These are phyloP conservation scores for Xylaria sp. DNA, from an alignment of 2,329 filamentous ascomycete genomes.

Conservation along the genomic window DNA sequence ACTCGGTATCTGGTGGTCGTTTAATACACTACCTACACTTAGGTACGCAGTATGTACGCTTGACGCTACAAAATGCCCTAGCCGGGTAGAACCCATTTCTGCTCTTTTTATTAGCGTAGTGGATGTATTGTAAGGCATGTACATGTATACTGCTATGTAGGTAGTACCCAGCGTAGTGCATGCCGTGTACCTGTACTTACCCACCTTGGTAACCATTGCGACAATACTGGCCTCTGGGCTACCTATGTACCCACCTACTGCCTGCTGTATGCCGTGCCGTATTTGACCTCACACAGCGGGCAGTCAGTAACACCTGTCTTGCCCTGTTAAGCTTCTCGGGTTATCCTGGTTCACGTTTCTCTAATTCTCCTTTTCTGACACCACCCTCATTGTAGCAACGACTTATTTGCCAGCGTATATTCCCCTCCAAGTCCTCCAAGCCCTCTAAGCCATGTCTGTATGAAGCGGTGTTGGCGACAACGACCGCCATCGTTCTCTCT, in stretches of 20 bases:
- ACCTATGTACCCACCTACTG: background rate
- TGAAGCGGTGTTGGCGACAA: slow-evolving; percentile 36
- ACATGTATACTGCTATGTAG: background rate
- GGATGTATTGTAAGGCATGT: too few relatives aligned
- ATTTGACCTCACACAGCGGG: slow-evolving; percentile 27
- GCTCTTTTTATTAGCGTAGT: slow-evolving; percentile 24
- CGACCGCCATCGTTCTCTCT: slow-evolving; percentile 27
- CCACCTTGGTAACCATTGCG: slow-evolving; percentile 9
- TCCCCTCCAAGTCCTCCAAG: slow-evolving; percentile 15
- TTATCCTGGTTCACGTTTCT: slow-evolving; percentile 35
- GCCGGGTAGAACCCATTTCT: background rate
- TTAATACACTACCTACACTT: background rate
- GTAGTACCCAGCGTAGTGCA: slow-evolving; percentile 1
- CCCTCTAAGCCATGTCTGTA: slow-evolving; percentile 28
- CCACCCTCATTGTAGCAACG: slow-evolving; percentile 30
- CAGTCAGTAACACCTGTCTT: slow-evolving; percentile 33
- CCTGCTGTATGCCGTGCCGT: slow-evolving; percentile 21
- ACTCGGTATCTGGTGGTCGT: background rate
- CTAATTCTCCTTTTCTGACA: slow-evolving; percentile 36
- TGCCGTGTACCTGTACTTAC: slow-evolving; percentile 21
- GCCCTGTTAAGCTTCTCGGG: slow-evolving; percentile 35
- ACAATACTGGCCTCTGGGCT: background rate
- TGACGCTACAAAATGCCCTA: background rate
- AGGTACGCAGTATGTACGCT: background rate
- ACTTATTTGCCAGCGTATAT: slow-evolving; percentile 24